Evolutionary conservation across 345 rosid species (phyloP).

Genomic region (thale cress (Arabidopsis thaliana)): TAIR10.1 NC_003074.8:5546001-5546500

Average conservation of each 20-base stretch:
- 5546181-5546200: constrained; percentile 67
- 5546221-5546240: constrained; percentile 73
- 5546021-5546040: constrained; percentile 91
- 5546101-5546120: constrained; percentile 44
- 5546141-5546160: constrained; percentile 63
- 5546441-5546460: background rate
- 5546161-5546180: constrained; percentile 70
- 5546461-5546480: background rate
- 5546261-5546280: background rate
- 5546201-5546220: constrained; percentile 67
- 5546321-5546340: background rate
- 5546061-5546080: constrained; percentile 76
- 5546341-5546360: background rate
- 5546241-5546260: constrained; percentile 72
- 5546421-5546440: background rate
- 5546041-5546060: constrained; percentile 75
- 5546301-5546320: background rate
- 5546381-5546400: background rate
- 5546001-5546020: constrained; percentile 96
- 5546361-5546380: background rate
- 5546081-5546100: constrained; percentile 49
- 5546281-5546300: background rate
- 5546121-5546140: constrained; percentile 54
- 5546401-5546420: background rate
- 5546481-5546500: too few species aligned